phyloP scores from a whole-genome alignment of 768 basidiomycete genomes.

The Boletus speciosus region DNA sequence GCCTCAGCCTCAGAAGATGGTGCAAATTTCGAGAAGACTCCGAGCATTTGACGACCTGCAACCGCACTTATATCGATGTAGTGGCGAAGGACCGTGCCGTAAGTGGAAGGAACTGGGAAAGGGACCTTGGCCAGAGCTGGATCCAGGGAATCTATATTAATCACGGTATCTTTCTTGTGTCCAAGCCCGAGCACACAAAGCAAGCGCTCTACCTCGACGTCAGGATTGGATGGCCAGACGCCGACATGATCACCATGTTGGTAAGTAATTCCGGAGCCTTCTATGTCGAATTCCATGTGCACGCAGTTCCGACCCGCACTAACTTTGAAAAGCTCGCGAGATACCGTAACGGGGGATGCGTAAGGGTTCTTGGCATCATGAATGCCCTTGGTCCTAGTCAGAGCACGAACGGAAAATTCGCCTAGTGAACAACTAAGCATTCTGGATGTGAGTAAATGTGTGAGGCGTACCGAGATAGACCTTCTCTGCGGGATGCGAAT shows the following conservation, averaged over 20 bases:
- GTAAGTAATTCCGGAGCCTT: conserved; percentile 96
- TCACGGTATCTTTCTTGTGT: conserved; percentile 76
- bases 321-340: conserved; percentile 82
- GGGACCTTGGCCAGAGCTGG: conserved; percentile 97
- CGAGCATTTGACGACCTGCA: conserved; percentile 91
- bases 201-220: conserved; percentile 86
- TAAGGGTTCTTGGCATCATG: conserved; percentile 98
- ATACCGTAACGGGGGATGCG: conserved; percentile 71
- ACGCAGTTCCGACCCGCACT: conserved; percentile 83
- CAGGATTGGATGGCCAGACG: conserved; percentile 94
- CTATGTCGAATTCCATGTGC: conserved; percentile 89
- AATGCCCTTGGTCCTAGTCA: conserved; percentile 91
- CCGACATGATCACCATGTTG: conserved; percentile 98
- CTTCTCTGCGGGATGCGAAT: conserved; percentile 74
- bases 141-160: conserved; percentile 95
- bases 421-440: conserved; percentile 40
- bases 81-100: conserved; percentile 87
- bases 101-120: conserved; percentile 97
- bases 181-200: conserved; percentile 82
- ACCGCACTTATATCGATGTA: conserved; percentile 97
- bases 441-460: neutral
- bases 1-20: conserved; percentile 76
- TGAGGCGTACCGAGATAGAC: conserved; percentile 79
- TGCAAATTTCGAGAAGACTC: conserved; percentile 82
- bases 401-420: conserved; percentile 92